These are phyloP conservation scores for Monilinia fructicola DNA, from an alignment of 2,329 filamentous ascomycete genomes.

Conservation along the genomic window DNA sequence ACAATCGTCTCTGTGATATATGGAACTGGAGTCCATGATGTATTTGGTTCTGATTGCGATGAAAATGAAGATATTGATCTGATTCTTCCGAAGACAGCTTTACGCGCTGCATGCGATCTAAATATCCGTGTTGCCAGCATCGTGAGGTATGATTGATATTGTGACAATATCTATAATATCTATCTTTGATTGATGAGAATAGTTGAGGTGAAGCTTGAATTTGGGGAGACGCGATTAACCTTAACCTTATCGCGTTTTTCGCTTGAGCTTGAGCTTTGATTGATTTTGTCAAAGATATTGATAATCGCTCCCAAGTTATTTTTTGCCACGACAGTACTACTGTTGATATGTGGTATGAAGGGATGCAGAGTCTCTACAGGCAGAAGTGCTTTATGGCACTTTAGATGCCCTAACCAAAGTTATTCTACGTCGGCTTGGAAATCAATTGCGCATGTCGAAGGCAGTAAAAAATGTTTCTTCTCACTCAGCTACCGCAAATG, in stretches of 20 bases:
- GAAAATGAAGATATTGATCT: conserved; percentile 35
- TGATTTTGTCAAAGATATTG: conserved; percentile 5
- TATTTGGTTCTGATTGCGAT: conserved; percentile 34
- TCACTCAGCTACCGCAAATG: neutral
- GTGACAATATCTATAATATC: neutral
- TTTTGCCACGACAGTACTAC: neutral
- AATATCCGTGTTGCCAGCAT: conserved; percentile 38
- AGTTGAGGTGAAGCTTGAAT: neutral
- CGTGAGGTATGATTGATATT: conserved; percentile 13
- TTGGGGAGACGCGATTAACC: conserved; percentile 27
- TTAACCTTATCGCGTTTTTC: conserved; percentile 22
- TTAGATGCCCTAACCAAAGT: neutral
- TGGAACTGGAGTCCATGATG: conserved; percentile 48
- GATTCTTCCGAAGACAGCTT: conserved; percentile 28
- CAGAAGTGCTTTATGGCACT: conserved; percentile 28
- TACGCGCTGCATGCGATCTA: conserved; percentile 32
- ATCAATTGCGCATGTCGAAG: neutral
- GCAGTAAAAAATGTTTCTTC: neutral
- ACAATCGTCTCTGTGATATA: conserved; percentile 56
- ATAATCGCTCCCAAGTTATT: conserved; percentile 3
- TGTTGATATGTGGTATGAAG: conserved; percentile 35
- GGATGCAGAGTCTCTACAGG: conserved; percentile 31
- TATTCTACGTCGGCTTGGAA: conserved; percentile 4
- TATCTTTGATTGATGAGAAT: neutral
- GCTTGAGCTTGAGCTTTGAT: conserved; percentile 14